Evolutionary conservation across 352 stramenopile genomes (phyloP).

Genomic region (Phytophthora cryptogea): DNA sequence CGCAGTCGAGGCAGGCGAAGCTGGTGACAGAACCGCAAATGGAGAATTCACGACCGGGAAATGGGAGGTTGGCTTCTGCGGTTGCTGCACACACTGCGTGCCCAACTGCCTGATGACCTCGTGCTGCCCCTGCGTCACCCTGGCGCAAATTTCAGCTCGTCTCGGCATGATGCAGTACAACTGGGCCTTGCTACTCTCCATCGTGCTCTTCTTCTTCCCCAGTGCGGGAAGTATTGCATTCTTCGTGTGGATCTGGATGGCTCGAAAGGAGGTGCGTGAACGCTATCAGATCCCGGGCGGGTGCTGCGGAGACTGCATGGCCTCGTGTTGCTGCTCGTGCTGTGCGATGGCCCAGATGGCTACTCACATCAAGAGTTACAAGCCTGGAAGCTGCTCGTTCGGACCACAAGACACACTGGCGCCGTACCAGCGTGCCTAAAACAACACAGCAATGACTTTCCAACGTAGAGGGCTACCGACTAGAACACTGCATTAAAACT

Average conservation of each 20-base stretch:
- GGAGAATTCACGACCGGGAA: constrained; percentile 25
- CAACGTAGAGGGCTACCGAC: too few relatives aligned
- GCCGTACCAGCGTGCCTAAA: constrained; percentile 21
- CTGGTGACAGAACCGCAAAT: constrained; percentile 1
- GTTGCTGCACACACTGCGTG: constrained; percentile 45
- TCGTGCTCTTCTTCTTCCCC: constrained; percentile 13
- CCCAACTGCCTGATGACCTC: constrained; percentile 55
- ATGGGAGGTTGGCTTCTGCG: constrained; percentile 33
- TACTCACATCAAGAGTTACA: constrained; percentile 60
- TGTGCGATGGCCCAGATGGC: constrained; percentile 53
- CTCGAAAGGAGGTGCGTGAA: constrained; percentile 34
- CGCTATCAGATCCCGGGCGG: constrained; percentile 45
- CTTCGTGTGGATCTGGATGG: constrained; percentile 29
- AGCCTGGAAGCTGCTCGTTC: constrained; percentile 49
- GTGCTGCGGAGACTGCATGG: constrained; percentile 32
- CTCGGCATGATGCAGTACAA: constrained; percentile 37
- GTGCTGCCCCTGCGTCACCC: constrained; percentile 45
- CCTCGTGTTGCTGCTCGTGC: constrained; percentile 31
- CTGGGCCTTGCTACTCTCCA: constrained; percentile 17
- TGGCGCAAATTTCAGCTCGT: constrained; percentile 42
- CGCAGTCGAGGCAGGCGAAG: constrained; percentile 20
- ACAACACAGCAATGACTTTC: too few relatives aligned
- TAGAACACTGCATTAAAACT: too few relatives aligned
- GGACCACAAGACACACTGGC: constrained; percentile 36
- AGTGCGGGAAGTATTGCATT: not conserved